Percentiles rank a stretch among this genome's conserved stretches.
Conservation (phyloP, 257 asterid species). For the Phtheirospermum japonicum region DNA sequence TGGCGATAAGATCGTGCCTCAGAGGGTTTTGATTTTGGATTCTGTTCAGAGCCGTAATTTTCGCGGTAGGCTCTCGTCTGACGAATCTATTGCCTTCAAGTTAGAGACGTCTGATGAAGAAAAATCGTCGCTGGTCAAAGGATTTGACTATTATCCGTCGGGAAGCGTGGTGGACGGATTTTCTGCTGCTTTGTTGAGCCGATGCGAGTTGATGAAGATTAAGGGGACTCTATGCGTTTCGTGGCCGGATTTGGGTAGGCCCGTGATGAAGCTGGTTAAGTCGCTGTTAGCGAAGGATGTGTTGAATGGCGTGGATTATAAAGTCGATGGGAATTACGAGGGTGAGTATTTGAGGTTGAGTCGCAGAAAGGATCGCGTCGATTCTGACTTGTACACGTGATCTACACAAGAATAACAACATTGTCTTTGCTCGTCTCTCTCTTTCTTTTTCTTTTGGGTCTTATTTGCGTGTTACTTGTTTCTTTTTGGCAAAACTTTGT, state of each 20-base stretch:
- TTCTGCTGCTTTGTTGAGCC: slow-evolving; percentile 76
- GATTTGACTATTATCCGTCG: slow-evolving; percentile 76
- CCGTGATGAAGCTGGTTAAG: slow-evolving; percentile 54
- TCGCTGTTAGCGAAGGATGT: slow-evolving; percentile 62
- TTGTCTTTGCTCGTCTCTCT: background rate
- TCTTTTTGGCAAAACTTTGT: no score
- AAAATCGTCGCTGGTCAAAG: slow-evolving; percentile 42
- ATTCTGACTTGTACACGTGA: slow-evolving; percentile 82
- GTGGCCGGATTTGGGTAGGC: slow-evolving; percentile 80
- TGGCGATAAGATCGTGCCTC: slow-evolving; percentile 63
- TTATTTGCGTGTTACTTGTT: no score
- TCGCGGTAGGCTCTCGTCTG: slow-evolving; percentile 75
- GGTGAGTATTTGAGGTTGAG: slow-evolving; percentile 46
- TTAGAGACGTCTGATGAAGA: slow-evolving; percentile 70
- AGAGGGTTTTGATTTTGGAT: slow-evolving; percentile 77
- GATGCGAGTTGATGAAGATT: slow-evolving; percentile 70
- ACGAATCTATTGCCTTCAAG: slow-evolving; percentile 67
- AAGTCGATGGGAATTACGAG: slow-evolving; percentile 38
- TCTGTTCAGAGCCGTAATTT: slow-evolving; percentile 68
- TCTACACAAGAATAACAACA: slow-evolving; percentile 7
- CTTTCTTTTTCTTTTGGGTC: background rate
- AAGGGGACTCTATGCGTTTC: slow-evolving; percentile 68
- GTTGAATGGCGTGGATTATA: slow-evolving; percentile 42
- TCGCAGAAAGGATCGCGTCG: slow-evolving; percentile 49
- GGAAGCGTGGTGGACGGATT: slow-evolving; percentile 94